Conservation (phyloP, 805 yeast species). For the Zygoascus flipseniorum region DNA sequence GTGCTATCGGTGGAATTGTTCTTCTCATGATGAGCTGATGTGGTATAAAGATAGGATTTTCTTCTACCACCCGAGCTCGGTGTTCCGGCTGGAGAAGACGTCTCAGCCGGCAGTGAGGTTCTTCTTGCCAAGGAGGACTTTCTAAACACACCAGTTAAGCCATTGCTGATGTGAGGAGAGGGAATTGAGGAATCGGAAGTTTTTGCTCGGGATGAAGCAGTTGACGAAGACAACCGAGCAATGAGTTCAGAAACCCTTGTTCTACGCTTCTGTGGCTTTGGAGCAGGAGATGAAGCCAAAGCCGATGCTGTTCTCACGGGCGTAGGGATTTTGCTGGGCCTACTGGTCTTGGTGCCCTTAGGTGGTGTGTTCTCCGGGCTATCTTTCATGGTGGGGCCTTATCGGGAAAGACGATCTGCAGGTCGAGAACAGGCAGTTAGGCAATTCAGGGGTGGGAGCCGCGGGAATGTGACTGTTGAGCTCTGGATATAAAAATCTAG, state of each 20-base stretch:
- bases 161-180: not conserved
- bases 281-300: not conserved
- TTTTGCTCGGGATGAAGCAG: constrained; percentile 23
- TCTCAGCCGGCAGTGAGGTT: not conserved
- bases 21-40: not conserved
- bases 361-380: not conserved
- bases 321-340: not conserved
- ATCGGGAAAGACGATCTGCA: not conserved
- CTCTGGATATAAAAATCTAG: too few relatives aligned
- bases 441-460: not conserved
- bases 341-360: not conserved
- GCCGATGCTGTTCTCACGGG: not conserved
- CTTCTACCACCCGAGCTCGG: not conserved
- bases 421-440: not conserved
- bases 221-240: constrained; percentile 24
- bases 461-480: too few relatives aligned
- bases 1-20: not conserved
- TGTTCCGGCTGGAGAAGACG: not conserved
- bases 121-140: not conserved
- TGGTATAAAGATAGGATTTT: not conserved
- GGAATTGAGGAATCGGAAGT: not conserved
- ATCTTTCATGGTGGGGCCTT: not conserved
- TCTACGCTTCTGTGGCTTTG: constrained; percentile 12
- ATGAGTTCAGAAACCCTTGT: constrained; percentile 24
- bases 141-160: not conserved